phyloP scores from a whole-genome alignment of 1,284 basidiomycete genomes.

The Rhodofomes roseus region DNA sequence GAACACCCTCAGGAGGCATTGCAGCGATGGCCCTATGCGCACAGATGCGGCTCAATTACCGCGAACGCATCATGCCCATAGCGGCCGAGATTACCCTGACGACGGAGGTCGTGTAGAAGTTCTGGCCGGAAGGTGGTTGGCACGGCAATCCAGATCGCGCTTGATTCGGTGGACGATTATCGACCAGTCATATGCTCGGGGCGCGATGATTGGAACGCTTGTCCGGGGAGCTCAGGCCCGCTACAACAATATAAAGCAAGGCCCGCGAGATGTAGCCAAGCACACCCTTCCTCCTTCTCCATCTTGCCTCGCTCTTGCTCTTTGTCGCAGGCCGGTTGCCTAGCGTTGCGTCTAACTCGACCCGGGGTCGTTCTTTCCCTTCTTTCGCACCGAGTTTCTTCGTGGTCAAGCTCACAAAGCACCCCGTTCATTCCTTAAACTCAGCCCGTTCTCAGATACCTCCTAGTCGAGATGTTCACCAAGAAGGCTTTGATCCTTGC shows the following conservation, averaged over 20 bases:
- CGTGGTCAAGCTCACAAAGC: conserved; percentile 22
- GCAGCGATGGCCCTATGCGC: too few species aligned
- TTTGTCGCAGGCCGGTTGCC: conserved; percentile 25
- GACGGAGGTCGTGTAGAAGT: neutral
- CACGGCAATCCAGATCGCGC: conserved; percentile 2
- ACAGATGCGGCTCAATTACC: neutral
- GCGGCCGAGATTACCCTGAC: conserved; percentile 2
- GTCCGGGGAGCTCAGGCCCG: neutral
- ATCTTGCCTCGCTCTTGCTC: conserved; percentile 20
- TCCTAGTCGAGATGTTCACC: conserved; percentile 28
- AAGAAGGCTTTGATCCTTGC: conserved; percentile 25
- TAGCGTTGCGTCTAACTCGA: conserved; percentile 28
- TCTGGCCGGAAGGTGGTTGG: conserved; percentile 3
- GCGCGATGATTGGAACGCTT: neutral
- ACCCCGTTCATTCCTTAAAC: conserved; percentile 21
- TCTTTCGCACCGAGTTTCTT: conserved; percentile 10
- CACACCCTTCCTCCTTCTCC: conserved; percentile 1
- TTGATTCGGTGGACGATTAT: conserved; percentile 3
- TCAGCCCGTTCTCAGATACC: conserved; percentile 17
- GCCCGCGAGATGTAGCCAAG: neutral
- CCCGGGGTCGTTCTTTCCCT: conserved; percentile 31
- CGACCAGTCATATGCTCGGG: conserved; percentile 1
- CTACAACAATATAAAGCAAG: conserved; percentile 1
- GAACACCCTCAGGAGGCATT: too few species aligned
- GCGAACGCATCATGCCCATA: neutral